Percentiles rank a stretch among this genome's conserved stretches.
Evolutionary conservation across 148 eudicot species (phyloP).

Genomic region (Camellia lanceoleosa): DNA sequence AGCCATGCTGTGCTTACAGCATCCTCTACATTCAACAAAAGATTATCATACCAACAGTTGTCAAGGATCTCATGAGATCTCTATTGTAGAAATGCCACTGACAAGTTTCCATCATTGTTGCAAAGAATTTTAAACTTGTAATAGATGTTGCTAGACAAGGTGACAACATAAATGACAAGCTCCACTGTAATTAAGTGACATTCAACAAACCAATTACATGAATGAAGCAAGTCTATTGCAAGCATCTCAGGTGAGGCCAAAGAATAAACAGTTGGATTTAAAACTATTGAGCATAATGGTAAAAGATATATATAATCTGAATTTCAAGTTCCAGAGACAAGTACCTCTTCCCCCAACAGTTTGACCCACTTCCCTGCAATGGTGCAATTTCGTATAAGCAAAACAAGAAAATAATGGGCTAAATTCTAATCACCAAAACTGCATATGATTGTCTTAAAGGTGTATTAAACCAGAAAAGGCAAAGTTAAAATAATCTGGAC

Average conservation of each 20-base stretch:
- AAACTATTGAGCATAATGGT: neutral
- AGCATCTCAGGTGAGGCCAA: neutral
- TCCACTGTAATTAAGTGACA: neutral
- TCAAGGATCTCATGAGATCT: neutral
- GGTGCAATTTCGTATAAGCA: neutral
- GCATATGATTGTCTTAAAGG: neutral
- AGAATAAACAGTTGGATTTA: neutral
- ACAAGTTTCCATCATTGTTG: neutral
- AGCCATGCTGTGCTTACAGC: neutral
- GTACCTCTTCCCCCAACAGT: constrained; percentile 38
- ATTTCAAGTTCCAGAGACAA: neutral
- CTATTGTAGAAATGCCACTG: neutral
- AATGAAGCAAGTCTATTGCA: constrained; percentile 1
- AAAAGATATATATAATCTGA: neutral
- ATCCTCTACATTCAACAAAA: neutral
- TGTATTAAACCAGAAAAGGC: too few species aligned
- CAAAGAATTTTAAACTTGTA: neutral
- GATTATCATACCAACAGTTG: neutral
- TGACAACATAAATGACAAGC: neutral
- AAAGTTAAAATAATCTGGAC: neutral
- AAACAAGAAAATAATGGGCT: constrained; percentile 6
- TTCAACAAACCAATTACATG: neutral
- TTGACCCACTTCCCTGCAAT: constrained; percentile 39
- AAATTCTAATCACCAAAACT: neutral
- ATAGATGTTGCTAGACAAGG: neutral